These are phyloP conservation scores for Jatropha curcas DNA, from an alignment of 345 rosid genomes.

Conservation along the genomic window DNA sequence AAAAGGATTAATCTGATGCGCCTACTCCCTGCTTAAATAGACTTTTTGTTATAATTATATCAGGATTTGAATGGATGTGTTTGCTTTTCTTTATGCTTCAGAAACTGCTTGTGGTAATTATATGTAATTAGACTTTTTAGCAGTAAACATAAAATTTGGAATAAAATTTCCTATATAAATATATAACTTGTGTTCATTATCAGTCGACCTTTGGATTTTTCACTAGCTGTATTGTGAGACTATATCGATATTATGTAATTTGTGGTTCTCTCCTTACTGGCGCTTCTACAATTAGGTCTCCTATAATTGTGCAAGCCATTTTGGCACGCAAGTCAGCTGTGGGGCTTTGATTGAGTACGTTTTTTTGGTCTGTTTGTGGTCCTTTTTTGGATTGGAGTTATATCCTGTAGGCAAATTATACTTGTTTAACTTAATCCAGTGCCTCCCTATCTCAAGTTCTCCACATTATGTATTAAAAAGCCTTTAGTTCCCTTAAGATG, in stretches of 20 bases:
- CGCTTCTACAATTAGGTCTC: neutral
- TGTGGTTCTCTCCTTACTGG: no score
- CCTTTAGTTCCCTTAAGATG: no score
- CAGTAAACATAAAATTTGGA: neutral
- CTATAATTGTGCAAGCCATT: no score
- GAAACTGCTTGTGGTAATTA: neutral
- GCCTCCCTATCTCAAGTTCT: no score
- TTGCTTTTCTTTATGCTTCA: neutral
- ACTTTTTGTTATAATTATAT: neutral
- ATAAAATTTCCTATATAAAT: neutral
- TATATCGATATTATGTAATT: no score
- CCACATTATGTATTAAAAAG: no score
- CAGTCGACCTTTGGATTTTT: no score
- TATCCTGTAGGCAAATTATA: neutral
- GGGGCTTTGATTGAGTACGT: neutral
- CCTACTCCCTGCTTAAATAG: neutral
- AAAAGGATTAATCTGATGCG: conserved; percentile 43
- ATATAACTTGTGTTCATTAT: no score
- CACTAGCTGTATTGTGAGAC: no score
- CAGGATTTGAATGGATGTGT: neutral
- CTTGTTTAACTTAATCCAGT: no score
- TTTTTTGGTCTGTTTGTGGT: neutral
- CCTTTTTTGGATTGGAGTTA: no score
- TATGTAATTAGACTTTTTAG: neutral
- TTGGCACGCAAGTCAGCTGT: no score